Evolutionary conservation across 2,329 filamentous ascomycete genomes (phyloP).

Genomic region (Colletotrichum magnum): DNA sequence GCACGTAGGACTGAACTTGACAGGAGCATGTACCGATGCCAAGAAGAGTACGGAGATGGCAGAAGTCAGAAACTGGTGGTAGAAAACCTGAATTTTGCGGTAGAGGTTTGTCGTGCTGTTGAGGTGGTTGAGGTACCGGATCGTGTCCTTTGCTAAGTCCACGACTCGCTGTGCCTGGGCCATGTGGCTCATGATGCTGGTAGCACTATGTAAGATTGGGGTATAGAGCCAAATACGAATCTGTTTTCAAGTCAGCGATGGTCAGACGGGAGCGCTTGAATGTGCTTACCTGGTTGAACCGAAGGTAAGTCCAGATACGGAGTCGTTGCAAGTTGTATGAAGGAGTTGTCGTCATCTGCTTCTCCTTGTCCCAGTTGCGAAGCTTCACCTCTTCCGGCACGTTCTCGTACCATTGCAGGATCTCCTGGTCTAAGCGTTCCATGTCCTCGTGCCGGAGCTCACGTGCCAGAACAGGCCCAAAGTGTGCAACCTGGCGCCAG

Average conservation of each 20-base stretch:
- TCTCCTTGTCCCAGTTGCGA: slow-evolving; percentile 71
- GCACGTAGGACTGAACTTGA: slow-evolving; percentile 77
- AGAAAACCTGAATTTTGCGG: slow-evolving; percentile 79
- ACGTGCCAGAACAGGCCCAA: slow-evolving; percentile 71
- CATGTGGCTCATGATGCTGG: slow-evolving; percentile 84
- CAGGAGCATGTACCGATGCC: slow-evolving; percentile 81
- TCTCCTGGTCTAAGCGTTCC: slow-evolving; percentile 84
- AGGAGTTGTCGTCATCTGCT: slow-evolving; percentile 66
- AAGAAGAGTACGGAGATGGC: slow-evolving; percentile 83
- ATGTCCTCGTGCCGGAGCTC: slow-evolving; percentile 82
- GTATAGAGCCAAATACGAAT: slow-evolving; percentile 92
- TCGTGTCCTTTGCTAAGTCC: slow-evolving; percentile 82
- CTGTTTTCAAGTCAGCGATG: slow-evolving; percentile 44
- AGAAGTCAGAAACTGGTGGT: slow-evolving; percentile 84
- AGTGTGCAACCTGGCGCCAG: slow-evolving; percentile 84
- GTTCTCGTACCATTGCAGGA: slow-evolving; percentile 87
- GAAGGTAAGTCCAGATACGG: slow-evolving; percentile 86
- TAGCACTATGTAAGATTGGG: slow-evolving; percentile 86
- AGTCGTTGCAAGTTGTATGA: slow-evolving; percentile 80
- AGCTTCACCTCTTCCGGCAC: slow-evolving; percentile 74
- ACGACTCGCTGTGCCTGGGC: slow-evolving; percentile 81
- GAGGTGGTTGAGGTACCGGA: slow-evolving; percentile 77
- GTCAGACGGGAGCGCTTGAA: not conserved
- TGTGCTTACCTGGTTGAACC: slow-evolving; percentile 78
- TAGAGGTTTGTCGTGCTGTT: slow-evolving; percentile 82